Conservation (phyloP, 805 yeast genomes). For the Ogataea thermomethanolica region DNA sequence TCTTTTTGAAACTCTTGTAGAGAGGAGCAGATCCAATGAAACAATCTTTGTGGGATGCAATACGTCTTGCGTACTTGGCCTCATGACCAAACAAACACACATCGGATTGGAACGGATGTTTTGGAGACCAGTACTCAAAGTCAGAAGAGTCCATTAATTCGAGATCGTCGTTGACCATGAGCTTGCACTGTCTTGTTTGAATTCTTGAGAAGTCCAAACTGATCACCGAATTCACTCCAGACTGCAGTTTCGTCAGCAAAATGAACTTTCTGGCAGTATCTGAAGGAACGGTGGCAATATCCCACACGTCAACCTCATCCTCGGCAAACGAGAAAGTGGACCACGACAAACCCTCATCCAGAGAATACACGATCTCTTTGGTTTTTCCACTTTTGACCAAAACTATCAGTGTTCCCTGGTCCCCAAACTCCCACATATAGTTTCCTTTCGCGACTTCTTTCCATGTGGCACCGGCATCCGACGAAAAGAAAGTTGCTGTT, state of each 20-base stretch:
- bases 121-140: constrained; percentile 62
- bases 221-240: constrained; percentile 31
- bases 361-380: constrained; percentile 56
- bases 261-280: constrained; percentile 83
- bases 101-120: constrained; percentile 47
- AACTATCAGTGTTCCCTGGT: constrained; percentile 83
- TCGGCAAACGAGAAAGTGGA: constrained; percentile 57
- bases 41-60: constrained; percentile 56
- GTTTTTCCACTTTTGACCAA: constrained; percentile 61
- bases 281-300: constrained; percentile 85
- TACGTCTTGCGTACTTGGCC: constrained; percentile 55
- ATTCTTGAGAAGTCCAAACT: constrained; percentile 57
- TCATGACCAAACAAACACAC: constrained; percentile 73
- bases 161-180: constrained; percentile 37
- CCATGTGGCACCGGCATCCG: constrained; percentile 94
- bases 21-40: constrained; percentile 67
- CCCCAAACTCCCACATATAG: constrained; percentile 94
- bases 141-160: constrained; percentile 40
- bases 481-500: constrained; percentile 69
- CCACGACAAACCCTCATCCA: constrained; percentile 84
- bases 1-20: constrained; percentile 49
- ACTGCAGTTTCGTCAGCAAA: constrained; percentile 51
- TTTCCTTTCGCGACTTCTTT: constrained; percentile 68
- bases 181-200: constrained; percentile 51
- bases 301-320: constrained; percentile 52